phyloP scores from a whole-genome alignment of 805 yeast species.

The Tanozyma kutaoensis region DNA sequence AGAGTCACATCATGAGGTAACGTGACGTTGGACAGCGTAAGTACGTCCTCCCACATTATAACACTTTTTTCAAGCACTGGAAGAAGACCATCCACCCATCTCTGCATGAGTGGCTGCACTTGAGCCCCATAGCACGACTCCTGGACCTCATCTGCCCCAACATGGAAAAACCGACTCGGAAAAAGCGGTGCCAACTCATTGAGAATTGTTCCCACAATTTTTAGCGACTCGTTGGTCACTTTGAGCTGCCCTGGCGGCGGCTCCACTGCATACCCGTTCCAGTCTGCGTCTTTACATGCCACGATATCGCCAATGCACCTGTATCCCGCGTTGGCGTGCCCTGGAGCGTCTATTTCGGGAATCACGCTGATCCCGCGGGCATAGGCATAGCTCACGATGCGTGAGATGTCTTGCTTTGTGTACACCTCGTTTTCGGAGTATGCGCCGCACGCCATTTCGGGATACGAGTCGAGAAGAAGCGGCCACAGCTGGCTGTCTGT shows the following conservation, averaged over 20 bases:
- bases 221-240: slow-evolving; percentile 16
- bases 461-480: slow-evolving; percentile 13
- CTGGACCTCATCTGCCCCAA: slow-evolving; percentile 26
- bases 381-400: slow-evolving; percentile 17
- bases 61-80: slow-evolving; percentile 18
- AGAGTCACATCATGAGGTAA: slow-evolving; percentile 19
- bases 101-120: slow-evolving; percentile 13
- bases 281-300: slow-evolving; percentile 15
- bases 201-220: slow-evolving; percentile 18
- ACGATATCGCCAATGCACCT: slow-evolving; percentile 12
- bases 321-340: slow-evolving; percentile 29
- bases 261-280: slow-evolving; percentile 15
- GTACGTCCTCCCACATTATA: slow-evolving; percentile 28
- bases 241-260: slow-evolving; percentile 31
- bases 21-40: slow-evolving; percentile 9
- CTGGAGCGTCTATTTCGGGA: slow-evolving; percentile 30
- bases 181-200: slow-evolving; percentile 18
- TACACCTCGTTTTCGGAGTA: slow-evolving; percentile 18
- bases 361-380: slow-evolving; percentile 24
- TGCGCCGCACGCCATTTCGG: slow-evolving; percentile 25
- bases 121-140: slow-evolving; percentile 16
- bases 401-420: slow-evolving; percentile 11
- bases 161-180: slow-evolving; percentile 24
- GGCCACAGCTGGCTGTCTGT: slow-evolving; percentile 30
- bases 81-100: slow-evolving; percentile 19